These are phyloP conservation scores for Murraya koenigii DNA, from an alignment of 345 rosid genomes.

Conservation along the genomic window DNA sequence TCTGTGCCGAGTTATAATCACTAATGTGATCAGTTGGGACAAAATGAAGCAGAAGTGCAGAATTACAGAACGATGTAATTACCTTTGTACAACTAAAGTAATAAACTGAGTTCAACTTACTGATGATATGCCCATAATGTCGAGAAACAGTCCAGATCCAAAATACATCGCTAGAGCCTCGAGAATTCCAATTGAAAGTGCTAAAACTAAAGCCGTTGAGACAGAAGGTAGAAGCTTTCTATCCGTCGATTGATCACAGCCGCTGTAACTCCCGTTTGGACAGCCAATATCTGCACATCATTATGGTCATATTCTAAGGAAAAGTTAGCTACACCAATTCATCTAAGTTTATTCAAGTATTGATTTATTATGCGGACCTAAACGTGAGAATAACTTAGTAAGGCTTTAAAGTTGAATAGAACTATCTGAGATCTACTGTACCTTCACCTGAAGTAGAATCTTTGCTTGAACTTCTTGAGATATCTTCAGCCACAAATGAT, in stretches of 20 bases:
- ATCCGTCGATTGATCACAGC: constrained; percentile 10
- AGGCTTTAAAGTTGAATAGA: neutral
- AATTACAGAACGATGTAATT: neutral
- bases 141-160: constrained; percentile 33
- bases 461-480: constrained; percentile 10
- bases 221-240: constrained; percentile 32
- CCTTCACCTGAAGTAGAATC: constrained; percentile 18
- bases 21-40: neutral
- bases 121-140: constrained; percentile 31
- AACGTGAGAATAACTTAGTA: neutral
- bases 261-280: neutral
- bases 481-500: constrained; percentile 36
- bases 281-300: constrained; percentile 12
- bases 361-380: neutral
- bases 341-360: neutral
- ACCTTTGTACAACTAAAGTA: neutral
- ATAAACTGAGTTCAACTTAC: constrained; percentile 16
- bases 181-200: constrained; percentile 24
- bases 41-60: neutral
- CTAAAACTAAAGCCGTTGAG: constrained; percentile 34
- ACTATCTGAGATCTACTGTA: neutral
- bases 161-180: constrained; percentile 37
- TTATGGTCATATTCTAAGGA: neutral
- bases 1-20: neutral
- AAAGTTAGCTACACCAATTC: neutral